Conservation (phyloP, 2,329 filamentous ascomycete species). For the Alternaria dauci region DNA sequence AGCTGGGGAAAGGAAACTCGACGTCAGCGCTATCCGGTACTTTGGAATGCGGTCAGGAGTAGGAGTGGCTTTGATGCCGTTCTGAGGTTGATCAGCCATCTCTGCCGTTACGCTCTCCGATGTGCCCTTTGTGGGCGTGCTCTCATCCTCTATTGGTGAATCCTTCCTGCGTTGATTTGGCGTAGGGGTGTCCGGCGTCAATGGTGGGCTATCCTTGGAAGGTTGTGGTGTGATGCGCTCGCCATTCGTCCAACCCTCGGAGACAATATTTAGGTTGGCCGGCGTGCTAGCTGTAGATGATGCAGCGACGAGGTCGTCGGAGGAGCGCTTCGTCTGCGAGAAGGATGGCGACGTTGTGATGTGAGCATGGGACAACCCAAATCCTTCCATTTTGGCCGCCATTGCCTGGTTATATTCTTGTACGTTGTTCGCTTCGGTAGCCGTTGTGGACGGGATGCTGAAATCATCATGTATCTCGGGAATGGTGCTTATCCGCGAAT, state of each 20-base stretch:
- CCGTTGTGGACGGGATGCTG: constrained; percentile 39
- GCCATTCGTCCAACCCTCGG: constrained; percentile 26
- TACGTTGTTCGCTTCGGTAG: constrained; percentile 30
- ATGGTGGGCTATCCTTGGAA: constrained; percentile 22
- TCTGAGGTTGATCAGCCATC: background rate
- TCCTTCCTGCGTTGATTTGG: constrained; percentile 29
- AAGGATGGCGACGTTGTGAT: constrained; percentile 34
- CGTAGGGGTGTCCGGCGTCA: constrained; percentile 32
- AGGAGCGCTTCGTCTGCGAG: constrained; percentile 45
- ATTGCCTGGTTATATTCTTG: constrained; percentile 18
- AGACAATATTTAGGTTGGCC: constrained; percentile 23
- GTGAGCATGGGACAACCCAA: constrained; percentile 30
- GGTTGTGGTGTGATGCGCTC: constrained; percentile 22
- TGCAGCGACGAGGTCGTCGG: constrained; percentile 44
- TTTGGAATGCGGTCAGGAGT: constrained; percentile 32
- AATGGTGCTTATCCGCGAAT: constrained; percentile 17
- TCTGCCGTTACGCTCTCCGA: background rate
- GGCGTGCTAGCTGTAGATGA: constrained; percentile 39
- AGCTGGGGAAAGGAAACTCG: constrained; percentile 35
- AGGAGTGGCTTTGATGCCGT: constrained; percentile 6
- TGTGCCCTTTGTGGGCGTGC: constrained; percentile 16
- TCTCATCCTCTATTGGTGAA: constrained; percentile 10
- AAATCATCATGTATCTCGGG: constrained; percentile 40
- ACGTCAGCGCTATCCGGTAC: constrained; percentile 45
- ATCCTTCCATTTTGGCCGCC: constrained; percentile 34